Evolutionary conservation across 495 filamentous ascomycete genomes (phyloP).

Genomic region (Margaritispora aquatica): DNA sequence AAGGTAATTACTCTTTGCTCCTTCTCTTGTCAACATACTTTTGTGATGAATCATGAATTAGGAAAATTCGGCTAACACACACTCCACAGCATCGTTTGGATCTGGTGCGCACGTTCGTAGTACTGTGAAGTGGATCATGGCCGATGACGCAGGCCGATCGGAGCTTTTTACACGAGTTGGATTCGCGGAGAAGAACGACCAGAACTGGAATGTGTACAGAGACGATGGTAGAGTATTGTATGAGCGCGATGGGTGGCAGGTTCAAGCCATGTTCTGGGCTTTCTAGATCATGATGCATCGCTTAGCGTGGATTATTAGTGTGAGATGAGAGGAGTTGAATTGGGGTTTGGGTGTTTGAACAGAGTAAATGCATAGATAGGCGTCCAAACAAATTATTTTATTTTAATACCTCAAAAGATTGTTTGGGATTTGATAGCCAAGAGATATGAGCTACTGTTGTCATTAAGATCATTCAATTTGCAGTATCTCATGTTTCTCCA

Average conservation of each 20-base stretch:
- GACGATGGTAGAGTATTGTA: constrained; percentile 2
- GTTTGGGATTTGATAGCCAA: too few relatives aligned
- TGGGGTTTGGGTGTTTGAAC: too few relatives aligned
- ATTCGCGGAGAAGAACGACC: neutral
- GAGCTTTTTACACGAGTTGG: neutral
- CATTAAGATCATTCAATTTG: too few relatives aligned
- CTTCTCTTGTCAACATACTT: neutral
- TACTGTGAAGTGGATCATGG: neutral
- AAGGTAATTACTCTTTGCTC: neutral
- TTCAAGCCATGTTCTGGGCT: constrained; percentile 2
- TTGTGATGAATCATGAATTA: too few relatives aligned
- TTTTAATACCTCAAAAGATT: too few relatives aligned
- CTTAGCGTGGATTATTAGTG: neutral
- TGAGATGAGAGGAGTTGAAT: neutral
- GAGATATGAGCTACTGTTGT: too few relatives aligned
- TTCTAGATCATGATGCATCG: too few relatives aligned
- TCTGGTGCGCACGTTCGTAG: neutral
- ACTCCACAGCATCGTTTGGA: neutral
- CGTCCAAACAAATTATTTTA: too few relatives aligned
- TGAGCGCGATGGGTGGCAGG: constrained; percentile 8
- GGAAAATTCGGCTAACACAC: too few relatives aligned
- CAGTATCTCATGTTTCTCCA: too few relatives aligned
- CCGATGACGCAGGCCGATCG: neutral
- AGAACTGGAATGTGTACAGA: constrained; percentile 11
- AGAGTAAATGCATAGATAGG: too few relatives aligned